phyloP scores from a whole-genome alignment of 2,329 filamentous ascomycete genomes.

The Penicillium sp. region DNA sequence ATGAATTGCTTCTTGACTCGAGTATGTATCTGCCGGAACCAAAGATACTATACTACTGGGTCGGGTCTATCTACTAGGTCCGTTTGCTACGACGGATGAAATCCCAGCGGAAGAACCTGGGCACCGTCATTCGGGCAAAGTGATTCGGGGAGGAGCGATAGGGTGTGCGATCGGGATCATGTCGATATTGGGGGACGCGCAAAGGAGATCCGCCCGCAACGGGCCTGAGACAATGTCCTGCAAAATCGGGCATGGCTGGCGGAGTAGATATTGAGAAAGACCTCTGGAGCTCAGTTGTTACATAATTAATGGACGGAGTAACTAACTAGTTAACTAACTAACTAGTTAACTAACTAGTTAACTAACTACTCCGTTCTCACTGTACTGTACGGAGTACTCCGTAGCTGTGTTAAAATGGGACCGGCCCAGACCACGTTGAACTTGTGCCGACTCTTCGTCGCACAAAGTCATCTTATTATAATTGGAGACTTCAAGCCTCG shows the following conservation, averaged over 20 bases:
- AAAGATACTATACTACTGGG: background rate
- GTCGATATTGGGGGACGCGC: background rate
- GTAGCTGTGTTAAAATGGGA: background rate
- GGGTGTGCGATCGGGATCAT: background rate
- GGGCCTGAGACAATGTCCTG: background rate
- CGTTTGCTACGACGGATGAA: background rate
- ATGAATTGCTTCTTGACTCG: background rate
- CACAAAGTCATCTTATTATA: background rate
- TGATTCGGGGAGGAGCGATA: background rate
- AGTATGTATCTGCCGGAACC: background rate
- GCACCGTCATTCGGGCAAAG: background rate
- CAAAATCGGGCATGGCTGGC: background rate
- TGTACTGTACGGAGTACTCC: no score
- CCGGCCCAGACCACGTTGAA: slow-evolving; percentile 1
- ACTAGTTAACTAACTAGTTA: no score
- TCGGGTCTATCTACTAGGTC: background rate
- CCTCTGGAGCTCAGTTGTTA: background rate
- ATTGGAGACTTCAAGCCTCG: background rate
- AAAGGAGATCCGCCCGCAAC: background rate
- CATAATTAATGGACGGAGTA: background rate
- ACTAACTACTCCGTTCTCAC: background rate
- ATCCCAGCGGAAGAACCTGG: background rate
- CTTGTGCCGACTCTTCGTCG: background rate
- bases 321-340: no score
- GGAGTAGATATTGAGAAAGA: background rate